These are phyloP conservation scores for Corrigiola litoralis DNA, from an alignment of 179 eudicot genomes.

Conservation along the genomic window DNA sequence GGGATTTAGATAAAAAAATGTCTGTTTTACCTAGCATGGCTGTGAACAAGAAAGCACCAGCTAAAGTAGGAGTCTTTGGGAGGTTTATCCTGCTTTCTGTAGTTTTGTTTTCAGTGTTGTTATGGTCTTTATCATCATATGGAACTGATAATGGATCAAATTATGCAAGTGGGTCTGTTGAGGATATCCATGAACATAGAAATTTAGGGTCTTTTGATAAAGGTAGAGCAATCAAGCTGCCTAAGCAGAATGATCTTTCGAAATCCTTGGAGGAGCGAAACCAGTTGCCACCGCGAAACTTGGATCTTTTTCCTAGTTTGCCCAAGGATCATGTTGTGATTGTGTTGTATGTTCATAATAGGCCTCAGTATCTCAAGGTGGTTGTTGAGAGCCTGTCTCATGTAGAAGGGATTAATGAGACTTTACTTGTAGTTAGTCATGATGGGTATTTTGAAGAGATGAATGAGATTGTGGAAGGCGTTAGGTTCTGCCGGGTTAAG, in stretches of 20 bases:
- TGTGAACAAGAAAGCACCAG: constrained; percentile 21
- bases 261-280: constrained; percentile 47
- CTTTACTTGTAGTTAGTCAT: constrained; percentile 82
- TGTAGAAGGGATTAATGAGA: constrained; percentile 73
- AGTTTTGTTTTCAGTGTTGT: constrained; percentile 4
- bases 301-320: constrained; percentile 59
- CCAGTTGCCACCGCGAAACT: constrained; percentile 62
- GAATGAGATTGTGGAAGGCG: constrained; percentile 77
- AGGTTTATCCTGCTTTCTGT: constrained; percentile 17
- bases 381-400: constrained; percentile 78
- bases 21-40: constrained; percentile 21
- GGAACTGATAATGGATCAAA: constrained; percentile 21
- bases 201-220: constrained; percentile 1
- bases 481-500: constrained; percentile 82
- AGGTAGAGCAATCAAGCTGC: constrained; percentile 29
- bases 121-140: constrained; percentile 19
- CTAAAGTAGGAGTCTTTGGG: constrained; percentile 22
- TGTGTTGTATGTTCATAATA: constrained; percentile 90
- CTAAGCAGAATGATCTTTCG: constrained; percentile 57
- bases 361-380: constrained; percentile 73
- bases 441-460: constrained; percentile 89
- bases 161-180: constrained; percentile 24
- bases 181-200: constrained; percentile 6
- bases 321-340: constrained; percentile 61
- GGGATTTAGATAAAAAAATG: constrained; percentile 10